Evolutionary conservation across 352 stramenopile genomes (phyloP), one percentile per base, ranked within the genome.

Genomic region (Phytophthora sansomeana): DNA sequence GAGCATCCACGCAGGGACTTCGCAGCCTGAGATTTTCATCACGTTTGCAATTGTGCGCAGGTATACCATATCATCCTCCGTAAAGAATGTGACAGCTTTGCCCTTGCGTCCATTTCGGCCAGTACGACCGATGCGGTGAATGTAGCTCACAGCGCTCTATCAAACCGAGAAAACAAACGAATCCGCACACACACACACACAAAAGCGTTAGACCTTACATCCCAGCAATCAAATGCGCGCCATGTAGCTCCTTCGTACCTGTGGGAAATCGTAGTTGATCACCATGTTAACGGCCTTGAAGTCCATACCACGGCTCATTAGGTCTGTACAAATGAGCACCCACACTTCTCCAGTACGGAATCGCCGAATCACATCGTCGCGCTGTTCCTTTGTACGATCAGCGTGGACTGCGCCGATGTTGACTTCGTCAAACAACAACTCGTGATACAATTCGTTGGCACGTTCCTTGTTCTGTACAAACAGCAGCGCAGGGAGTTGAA

Each of bases 251-350:
- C 6, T 29, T 53, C 56, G 38, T 71, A 87, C 80, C 76, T 96
- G 92, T 8, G 98, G 97, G 64, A 99, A 98, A 79, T 99, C 98
- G 71, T 99, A 99, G 78, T 99, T 99, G 74, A 99, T 98, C 7
- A 99, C 98, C 88, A 98, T 98, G 64, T 99, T 99, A 6, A 99
- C 97, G 16, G 94, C 97, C 78, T 98, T 98, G 71, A 99, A 99
- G 83, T 99, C 98, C 67, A 99, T 98, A 69, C 98, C 98, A 67
- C 98, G 86, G 24, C 91, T 97, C 75, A 99, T 98, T 7, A 99
- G 77, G 71, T 99, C 98, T n/a, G 98, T 99, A 56, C 95, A 99
- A 58, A 99, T 99, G 26, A 99, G 84, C 17, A 99, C 85, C 97
- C 98, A 99, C 17, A 98, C 95, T 28, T 97, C 86, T 33, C 98